Base-by-base conservation (phyloP, 805 yeast genomes). In the Allodekkera sacchari region DNA sequence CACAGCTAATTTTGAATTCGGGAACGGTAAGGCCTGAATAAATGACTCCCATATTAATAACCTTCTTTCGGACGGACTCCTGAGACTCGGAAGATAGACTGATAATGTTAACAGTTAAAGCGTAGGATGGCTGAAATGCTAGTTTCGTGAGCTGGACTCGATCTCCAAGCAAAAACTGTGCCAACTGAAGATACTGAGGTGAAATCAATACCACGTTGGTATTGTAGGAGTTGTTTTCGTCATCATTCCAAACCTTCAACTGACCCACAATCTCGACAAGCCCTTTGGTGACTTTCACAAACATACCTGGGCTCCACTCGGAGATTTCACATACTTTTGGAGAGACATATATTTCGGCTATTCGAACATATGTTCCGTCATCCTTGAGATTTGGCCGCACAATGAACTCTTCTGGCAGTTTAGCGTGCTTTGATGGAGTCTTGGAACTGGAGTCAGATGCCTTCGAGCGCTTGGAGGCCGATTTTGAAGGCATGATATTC, bases 31-130 rank as follows among this genome's bases (percentile, higher is more conserved):
- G 23, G 5, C 80, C 80, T 1, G 85, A 78, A 47, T 71, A 70
- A 1, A 81, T 39, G 7, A 83, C 47, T 0, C 88, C 87, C 19
- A 68, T 57, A 17, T 77, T 78, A 29, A 63, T 57, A 7, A 78
- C 40, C 1, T 63, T 38, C 24, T 67, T 65, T 30, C 59, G 68
- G 7, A 74, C 43, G 25, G 61, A 55, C 29, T 53, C 52, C 3
- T 55, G 39, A 11, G 22, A 23, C 3, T 31, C 25, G 12, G 22
- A 5, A 7, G 30, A 27, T 11, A 27, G 20, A n/a, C 26, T 13
- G 7, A 36, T 38, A 9, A 45, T 39, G 1, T 28, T 34, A 38
- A 29, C 45, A 30, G 6, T 39, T 40, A 39, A 33, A 0, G 56
- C 56, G 39, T 53, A 53, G n/a, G 43, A 54, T 4, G 87, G 84